These are phyloP conservation scores for Lachancea sp. DNA, from an alignment of 805 yeast genomes.

Conservation along the genomic window DNA sequence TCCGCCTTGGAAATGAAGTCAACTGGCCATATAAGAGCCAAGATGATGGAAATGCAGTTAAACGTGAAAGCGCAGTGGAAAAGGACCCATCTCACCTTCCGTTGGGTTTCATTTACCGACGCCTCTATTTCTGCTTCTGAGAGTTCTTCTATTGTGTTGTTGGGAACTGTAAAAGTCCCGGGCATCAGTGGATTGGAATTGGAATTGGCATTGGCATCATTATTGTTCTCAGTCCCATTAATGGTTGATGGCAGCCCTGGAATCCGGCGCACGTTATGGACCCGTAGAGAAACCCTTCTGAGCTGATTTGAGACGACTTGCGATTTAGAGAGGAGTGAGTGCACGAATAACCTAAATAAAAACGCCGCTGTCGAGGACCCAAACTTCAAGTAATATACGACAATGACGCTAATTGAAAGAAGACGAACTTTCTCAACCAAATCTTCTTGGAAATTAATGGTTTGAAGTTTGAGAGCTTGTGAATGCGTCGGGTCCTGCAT, in stretches of 20 bases:
- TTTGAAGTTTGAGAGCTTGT: constrained; percentile 19
- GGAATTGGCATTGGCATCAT: not conserved
- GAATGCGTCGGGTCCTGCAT: not conserved
- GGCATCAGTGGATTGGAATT: not conserved
- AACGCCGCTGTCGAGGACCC: constrained; percentile 25
- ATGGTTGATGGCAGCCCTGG: not conserved
- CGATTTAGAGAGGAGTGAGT: constrained; percentile 36
- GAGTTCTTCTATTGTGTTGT: not conserved
- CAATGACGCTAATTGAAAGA: constrained; percentile 22
- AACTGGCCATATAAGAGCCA: constrained; percentile 23
- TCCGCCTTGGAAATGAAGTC: constrained; percentile 35
- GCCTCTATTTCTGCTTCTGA: constrained; percentile 1
- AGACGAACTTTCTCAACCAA: constrained; percentile 16
- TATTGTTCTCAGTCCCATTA: not conserved
- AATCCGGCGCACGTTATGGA: not conserved
- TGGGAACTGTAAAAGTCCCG: not conserved
- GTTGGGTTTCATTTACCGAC: not conserved
- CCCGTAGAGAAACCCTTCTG: constrained; percentile 10
- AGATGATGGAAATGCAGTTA: constrained; percentile 17
- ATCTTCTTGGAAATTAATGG: constrained; percentile 21
- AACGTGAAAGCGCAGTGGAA: constrained; percentile 25
- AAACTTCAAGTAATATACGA: constrained; percentile 25
- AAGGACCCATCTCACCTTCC: constrained; percentile 9
- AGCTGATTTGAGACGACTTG: constrained; percentile 34
- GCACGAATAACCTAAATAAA: constrained; percentile 32